phyloP scores from a whole-genome alignment of 1,284 basidiomycete species.

The Amylostereum chailletii region DNA sequence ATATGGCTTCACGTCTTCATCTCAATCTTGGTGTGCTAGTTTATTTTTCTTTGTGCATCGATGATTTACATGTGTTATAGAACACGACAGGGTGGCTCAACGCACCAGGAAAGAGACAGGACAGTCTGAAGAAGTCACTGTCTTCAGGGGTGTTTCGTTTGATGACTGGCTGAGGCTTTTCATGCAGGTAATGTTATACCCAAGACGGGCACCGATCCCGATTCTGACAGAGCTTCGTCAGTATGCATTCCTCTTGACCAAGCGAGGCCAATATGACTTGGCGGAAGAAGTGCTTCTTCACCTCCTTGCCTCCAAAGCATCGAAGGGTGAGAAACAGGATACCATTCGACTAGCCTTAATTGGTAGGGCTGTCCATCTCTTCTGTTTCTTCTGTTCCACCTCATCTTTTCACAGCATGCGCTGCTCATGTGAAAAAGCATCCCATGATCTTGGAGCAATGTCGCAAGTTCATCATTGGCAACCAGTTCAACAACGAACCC shows the following conservation, averaged over 20 bases:
- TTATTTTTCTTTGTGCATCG: neutral
- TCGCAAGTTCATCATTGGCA: slow-evolving; percentile 60
- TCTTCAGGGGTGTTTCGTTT: slow-evolving; percentile 79
- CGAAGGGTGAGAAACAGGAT: slow-evolving; percentile 55
- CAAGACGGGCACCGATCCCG: neutral
- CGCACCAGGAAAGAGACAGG: slow-evolving; percentile 14
- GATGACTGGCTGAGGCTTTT: slow-evolving; percentile 83
- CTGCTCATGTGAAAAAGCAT: slow-evolving; percentile 48
- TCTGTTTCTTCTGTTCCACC: neutral
- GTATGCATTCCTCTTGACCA: slow-evolving; percentile 81
- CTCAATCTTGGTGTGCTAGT: slow-evolving; percentile 55
- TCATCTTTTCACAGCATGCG: slow-evolving; percentile 47
- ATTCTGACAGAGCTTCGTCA: slow-evolving; percentile 22
- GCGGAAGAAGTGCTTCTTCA: slow-evolving; percentile 80
- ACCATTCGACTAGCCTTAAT: slow-evolving; percentile 66
- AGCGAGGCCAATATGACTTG: slow-evolving; percentile 52
- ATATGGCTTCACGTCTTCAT: slow-evolving; percentile 69
- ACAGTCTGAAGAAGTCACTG: slow-evolving; percentile 32
- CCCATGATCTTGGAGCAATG: slow-evolving; percentile 59
- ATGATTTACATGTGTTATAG: slow-evolving; percentile 19
- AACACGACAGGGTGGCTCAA: slow-evolving; percentile 36
- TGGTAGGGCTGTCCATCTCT: slow-evolving; percentile 34
- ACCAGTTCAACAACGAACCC: slow-evolving; percentile 80
- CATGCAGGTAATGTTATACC: slow-evolving; percentile 56
- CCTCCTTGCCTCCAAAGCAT: slow-evolving; percentile 70